phyloP scores from a whole-genome alignment of 345 rosid species.

The Brassica cretica region DNA sequence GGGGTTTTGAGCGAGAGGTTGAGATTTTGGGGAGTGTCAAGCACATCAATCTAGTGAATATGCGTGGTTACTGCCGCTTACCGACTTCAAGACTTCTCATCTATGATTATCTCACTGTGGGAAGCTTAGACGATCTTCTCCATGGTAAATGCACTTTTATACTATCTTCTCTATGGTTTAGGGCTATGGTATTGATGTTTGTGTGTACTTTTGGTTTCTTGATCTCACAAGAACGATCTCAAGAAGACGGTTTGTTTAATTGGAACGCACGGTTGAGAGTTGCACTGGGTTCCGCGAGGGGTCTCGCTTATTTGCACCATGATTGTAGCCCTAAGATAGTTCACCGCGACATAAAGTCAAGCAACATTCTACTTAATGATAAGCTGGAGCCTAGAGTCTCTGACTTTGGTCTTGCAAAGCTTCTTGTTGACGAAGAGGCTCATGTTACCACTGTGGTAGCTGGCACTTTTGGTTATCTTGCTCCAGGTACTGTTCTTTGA shows the following conservation, averaged over 20 bases:
- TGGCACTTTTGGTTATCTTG: conserved; percentile 96
- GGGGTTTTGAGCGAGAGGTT: conserved; percentile 85
- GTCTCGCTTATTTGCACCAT: conserved; percentile 85
- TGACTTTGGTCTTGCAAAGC: conserved; percentile 95
- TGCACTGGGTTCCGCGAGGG: conserved; percentile 87
- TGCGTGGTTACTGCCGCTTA: conserved; percentile 92
- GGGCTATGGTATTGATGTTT: not conserved
- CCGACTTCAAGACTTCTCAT: conserved; percentile 83
- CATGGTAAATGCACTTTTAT: conserved; percentile 57
- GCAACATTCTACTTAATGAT: conserved; percentile 89
- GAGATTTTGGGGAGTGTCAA: conserved; percentile 95
- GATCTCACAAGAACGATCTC: conserved; percentile 27
- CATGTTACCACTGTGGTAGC: conserved; percentile 94
- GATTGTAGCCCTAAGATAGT: conserved; percentile 85
- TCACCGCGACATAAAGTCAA: conserved; percentile 92
- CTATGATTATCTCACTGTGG: conserved; percentile 84
- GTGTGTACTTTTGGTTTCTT: conserved; percentile 11
- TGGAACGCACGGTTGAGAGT: conserved; percentile 74
- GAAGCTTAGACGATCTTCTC: conserved; percentile 86
- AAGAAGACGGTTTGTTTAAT: conserved; percentile 51
- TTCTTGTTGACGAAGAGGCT: conserved; percentile 87
- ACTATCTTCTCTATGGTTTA: not conserved
- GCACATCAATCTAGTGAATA: conserved; percentile 87
- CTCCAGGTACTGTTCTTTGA: conserved; percentile 60
- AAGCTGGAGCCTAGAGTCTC: conserved; percentile 85